Evolutionary conservation across 805 yeast genomes (phyloP), one percentile per base, ranked within the genome.

Genomic region (Candida lessepsii): DNA sequence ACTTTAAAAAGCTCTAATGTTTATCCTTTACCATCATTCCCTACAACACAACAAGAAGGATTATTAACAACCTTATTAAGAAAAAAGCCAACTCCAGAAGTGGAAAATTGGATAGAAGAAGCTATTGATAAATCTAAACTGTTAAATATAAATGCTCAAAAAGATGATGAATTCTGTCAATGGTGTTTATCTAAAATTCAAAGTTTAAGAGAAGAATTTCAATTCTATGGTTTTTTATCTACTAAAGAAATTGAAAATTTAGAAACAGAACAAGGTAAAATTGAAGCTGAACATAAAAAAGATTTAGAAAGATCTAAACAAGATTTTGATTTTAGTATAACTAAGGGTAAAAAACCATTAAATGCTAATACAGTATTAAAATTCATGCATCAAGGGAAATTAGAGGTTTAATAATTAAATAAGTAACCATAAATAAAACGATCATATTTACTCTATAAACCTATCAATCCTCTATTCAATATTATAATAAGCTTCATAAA

Each of bases 11-110:
- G 76, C 4, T 81, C 95, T 0, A 88, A 86, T 37, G 90, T 81
- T 1, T 91, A 78, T 54, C 99, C 99, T 1, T 67, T 86, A 39
- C 83, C 90, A 0, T 74, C 75, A 15, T 93, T 91, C 57, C 97
- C 97, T 7, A 78, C 95, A 0, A 76, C 87, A 1, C 84, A 86
- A 31, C 90, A 86, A 48, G 90, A 86, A 52, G 86, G 88, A 2
- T 70, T 93, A 25, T 64, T 90, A 37, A 85, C 95, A 0, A 89
- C 97, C 0, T 67, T 93, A 44, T 61, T 93, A 44, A 74, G 98
- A 43, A 93, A 90, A 58, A 91, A 90, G 57, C 83, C 83, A 36
- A 67, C 86, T 9, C 98, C 99, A 0, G 97, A 90, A 47, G 95
- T 91, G 2, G 86, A 81, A 37, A 85, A 79, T 34, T 91, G 98